These are phyloP conservation scores for Picochlorum costavermella DNA, from an alignment of 139 green algal genomes.

Conservation along the genomic window DNA sequence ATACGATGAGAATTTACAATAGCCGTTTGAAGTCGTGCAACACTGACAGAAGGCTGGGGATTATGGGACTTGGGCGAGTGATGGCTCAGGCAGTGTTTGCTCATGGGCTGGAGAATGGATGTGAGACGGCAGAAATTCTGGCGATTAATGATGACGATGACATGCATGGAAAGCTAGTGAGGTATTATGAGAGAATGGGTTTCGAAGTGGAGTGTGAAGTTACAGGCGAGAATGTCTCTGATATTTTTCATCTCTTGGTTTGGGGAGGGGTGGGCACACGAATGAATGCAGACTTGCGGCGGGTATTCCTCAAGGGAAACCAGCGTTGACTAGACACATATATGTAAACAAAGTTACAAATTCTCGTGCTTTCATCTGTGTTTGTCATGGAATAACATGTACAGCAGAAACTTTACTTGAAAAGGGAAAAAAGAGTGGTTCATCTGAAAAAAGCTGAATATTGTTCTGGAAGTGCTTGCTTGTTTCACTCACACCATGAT, in stretches of 20 bases:
- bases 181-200: conserved; percentile 55
- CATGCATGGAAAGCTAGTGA: conserved; percentile 42
- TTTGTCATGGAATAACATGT: no score
- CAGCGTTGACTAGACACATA: no score
- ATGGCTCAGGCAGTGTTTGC: conserved; percentile 56
- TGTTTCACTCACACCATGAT: no score
- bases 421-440: no score
- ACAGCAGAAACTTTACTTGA: no score
- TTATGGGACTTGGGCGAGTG: conserved; percentile 58
- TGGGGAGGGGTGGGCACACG: conserved; percentile 71
- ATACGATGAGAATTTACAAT: conserved; percentile 69
- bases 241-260: conserved; percentile 54
- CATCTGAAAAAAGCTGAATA: no score
- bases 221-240: conserved; percentile 32
- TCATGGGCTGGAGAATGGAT: conserved; percentile 42
- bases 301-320: no score
- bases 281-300: conserved; percentile 61
- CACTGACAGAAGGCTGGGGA: conserved; percentile 30
- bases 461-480: no score
- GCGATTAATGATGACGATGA: conserved; percentile 69
- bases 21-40: conserved; percentile 13
- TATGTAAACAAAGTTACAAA: no score
- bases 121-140: conserved; percentile 64
- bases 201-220: conserved; percentile 41
- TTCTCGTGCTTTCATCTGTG: no score